These are phyloP conservation scores for Fusarium pseudoanthophilum DNA, from an alignment of 2,329 filamentous ascomycete species.

Conservation along the genomic window DNA sequence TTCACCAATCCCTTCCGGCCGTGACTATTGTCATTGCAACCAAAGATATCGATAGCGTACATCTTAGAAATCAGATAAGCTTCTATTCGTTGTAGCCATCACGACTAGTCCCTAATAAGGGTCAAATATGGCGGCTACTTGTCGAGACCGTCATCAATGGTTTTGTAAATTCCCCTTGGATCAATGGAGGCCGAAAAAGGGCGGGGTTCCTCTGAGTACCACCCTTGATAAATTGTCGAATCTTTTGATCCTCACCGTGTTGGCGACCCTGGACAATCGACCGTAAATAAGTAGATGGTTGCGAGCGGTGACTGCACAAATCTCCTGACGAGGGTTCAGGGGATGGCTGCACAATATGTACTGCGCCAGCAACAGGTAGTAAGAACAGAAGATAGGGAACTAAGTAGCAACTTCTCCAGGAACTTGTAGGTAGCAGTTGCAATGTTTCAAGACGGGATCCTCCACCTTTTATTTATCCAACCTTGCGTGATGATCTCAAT, in stretches of 20 bases:
- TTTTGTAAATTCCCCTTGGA: not conserved
- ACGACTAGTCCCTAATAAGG: conserved; percentile 14
- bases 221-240: not conserved
- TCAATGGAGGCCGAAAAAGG: conserved; percentile 34
- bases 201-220: conserved; percentile 13
- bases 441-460: conserved; percentile 12
- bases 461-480: conserved; percentile 24
- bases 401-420: not conserved
- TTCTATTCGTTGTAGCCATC: conserved; percentile 13
- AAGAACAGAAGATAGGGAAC: not conserved
- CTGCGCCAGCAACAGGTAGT: not conserved
- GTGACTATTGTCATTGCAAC: conserved; percentile 27
- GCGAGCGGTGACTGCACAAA: conserved; percentile 20
- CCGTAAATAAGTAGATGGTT: conserved; percentile 3
- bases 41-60: conserved; percentile 15
- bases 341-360: not conserved
- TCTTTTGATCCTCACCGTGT: conserved; percentile 22
- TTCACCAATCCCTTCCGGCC: conserved; percentile 11
- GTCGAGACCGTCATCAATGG: conserved; percentile 4
- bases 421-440: not conserved
- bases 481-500: conserved; percentile 27
- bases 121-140: conserved; percentile 2
- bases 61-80: conserved; percentile 10
- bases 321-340: conserved; percentile 30
- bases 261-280: conserved; percentile 14